Base-by-base conservation (phyloP, 2,329 filamentous ascomycete genomes). In the Ciborinia camelliae region DNA sequence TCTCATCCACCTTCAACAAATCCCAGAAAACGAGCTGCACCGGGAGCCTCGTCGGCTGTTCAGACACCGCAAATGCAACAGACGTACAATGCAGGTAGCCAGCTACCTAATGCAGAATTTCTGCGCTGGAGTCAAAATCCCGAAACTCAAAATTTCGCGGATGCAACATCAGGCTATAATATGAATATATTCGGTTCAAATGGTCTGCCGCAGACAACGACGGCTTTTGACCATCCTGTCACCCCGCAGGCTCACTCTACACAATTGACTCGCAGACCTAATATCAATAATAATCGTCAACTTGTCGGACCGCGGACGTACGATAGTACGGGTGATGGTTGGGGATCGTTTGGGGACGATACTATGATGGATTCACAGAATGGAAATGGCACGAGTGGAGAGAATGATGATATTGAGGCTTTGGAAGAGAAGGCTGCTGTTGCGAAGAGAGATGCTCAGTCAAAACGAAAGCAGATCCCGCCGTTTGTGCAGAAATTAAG, bases 401-500 rank as follows among this genome's bases (percentile, higher is more conserved):
- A 88, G 75, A 81, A 86, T 72, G 88, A 96, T 69, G 91, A 87
- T 69, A 83, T 96, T 66, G 90, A 93, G 68, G 82, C 90, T 63
- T 79, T 97, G 67, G 92, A 96, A 74, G 86, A 90, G 75, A 87
- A 87, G 77, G 93, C 92, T 28, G 83, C 89, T 69, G 81, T 90
- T 67, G 92, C 92, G 10, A 97, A 96, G 80, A 86, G 89, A 74
- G 95, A 98, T 65, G 89, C 93, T 0, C 90, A 93, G 75, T 84
- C 89, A 20, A 98, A 97, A 77, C 84, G 93, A 72, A 98, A 98
- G 78, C 91, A 96, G 73, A 98, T 99, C 14, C 94, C 95, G 0
- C 94, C 95, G 0, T 99, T 99, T 80, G 93, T 99, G 51, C 93
- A 97, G 77, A 99, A 99, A 76, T 79, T 99, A 63, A 96, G 92